phyloP scores from a whole-genome alignment of 192 early-diverging fungal genomes.

The Glomus cerebriforme region DNA sequence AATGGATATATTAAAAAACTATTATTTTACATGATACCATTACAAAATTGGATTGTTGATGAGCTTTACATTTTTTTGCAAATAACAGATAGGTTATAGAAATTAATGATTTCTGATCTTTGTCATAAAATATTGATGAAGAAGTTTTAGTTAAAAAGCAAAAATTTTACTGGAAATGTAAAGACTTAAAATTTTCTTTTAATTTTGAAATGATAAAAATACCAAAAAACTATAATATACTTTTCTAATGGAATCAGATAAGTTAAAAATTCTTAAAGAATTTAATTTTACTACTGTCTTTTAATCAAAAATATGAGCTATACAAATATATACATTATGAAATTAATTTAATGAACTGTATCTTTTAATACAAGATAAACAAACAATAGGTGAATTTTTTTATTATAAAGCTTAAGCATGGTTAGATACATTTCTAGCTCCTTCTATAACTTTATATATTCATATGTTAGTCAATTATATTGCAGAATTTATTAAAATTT shows the following conservation, averaged over 20 bases:
- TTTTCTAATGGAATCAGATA: not conserved
- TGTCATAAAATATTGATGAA: not conserved
- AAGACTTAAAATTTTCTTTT: not conserved
- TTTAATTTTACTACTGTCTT: not conserved
- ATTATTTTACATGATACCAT: not conserved
- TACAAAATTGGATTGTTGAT: not conserved
- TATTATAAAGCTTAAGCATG: not conserved
- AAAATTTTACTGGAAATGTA: not conserved
- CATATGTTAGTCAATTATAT: not conserved
- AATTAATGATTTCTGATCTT: too few species aligned
- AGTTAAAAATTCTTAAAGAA: not conserved
- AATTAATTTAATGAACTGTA: constrained; percentile 1
- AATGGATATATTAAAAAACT: not conserved
- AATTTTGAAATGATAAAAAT: not conserved
- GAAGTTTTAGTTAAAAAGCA: too few species aligned
- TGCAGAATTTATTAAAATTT: not conserved
- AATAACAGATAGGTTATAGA: not conserved
- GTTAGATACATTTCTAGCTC: not conserved
- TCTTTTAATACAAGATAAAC: not conserved
- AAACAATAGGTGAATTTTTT: not conserved
- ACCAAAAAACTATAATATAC: not conserved
- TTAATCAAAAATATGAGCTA: not conserved
- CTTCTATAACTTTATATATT: not conserved
- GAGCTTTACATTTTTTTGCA: not conserved
- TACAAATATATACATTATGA: not conserved